Base-by-base conservation (phyloP, 2,329 filamentous ascomycete species). In the Huntiella omanensis region DNA sequence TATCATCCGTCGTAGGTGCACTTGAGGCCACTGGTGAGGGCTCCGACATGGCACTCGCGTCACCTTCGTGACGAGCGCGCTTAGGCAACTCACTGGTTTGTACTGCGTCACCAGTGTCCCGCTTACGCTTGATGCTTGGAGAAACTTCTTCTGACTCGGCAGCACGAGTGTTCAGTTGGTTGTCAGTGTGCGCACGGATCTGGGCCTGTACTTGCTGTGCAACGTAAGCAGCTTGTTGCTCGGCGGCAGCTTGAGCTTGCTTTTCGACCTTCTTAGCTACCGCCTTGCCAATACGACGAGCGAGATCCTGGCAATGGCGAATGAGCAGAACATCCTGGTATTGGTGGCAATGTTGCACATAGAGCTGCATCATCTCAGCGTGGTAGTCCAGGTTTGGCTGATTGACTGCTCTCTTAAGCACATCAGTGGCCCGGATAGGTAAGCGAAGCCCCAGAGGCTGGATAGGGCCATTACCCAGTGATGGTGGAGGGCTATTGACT, bases 321-420 rank as follows among this genome's bases (percentile, higher is more conserved):
- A 95, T 68, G 42, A 78, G 77, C 17, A 81, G 70, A 1, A 83
- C 78, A 46, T 78, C 75, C 60, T 95, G 88, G 55, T 94, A 87
- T 55, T 93, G 84, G 59, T 93, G 86, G 58, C 87, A 94, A 58
- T 88, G 83, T 50, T 78, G 74, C 40, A 80, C 61, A 54, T 83
- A 87, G 40, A 85, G 69, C 46, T 84, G 78, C 53, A 87, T 65
- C 32, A 87, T 65, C 54, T 76, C 77, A 56, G 87, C 83, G 0
- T 83, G 83, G 71, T 77, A 83, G 57, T 91, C 82, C 13, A 91
- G 62, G 2, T 70, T 72, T 40, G 68, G 66, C 16, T 72, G 67
- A 39, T 66, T 62, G 11, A 78, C 70, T 6, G 83, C 88, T 48
- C 82, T 74, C 51, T 77, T 73, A 43, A 96, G 65, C 16, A 95